Base-by-base conservation (phyloP, 192 early-diverging fungal genomes). In the Backusella mclennaniae region DNA sequence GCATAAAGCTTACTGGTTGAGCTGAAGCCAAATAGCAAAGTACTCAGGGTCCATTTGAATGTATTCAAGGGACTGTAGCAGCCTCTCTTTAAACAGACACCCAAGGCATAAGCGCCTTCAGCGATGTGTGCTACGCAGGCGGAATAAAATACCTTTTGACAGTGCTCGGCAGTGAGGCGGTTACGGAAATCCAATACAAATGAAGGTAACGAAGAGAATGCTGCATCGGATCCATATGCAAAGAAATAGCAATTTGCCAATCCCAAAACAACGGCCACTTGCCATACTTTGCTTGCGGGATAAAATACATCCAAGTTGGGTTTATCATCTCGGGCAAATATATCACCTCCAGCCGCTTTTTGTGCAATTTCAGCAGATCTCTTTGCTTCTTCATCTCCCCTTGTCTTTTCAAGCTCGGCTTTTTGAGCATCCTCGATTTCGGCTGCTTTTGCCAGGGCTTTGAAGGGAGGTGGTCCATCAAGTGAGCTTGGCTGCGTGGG, bases 401-500 rank as follows among this genome's bases (percentile, higher is more conserved):
- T n/a, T 69, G 31, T 29, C 15, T 41, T 52, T 31, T 63, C 71
- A 31, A 33, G 29, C 5, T 73, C 59, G 70, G 68, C 52, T 29
- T 70, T 19, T 33, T 77, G 49, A 33, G 78, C 70, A 29, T 73
- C 71, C 14, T 74, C 70, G 36, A 73, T 70, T 7, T 69, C 67
- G 12, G 76, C 66, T 33, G 82, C 67, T 66, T 76, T 81, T 4
- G 78, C 73, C 6, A 76, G 63, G 4, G 84, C 77, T 2, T 78
- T 67, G 17, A 78, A 44, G 12, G 85, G 76, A 1, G 83, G 85
- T 36, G 85, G 85, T 6, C 78, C 73, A 21, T 72, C 53, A 19
- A 82, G 74, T 12, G 83, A 81, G 73, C 80, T 74, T 73, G 78
- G 77, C 74, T 85, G 69, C 33, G 14, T n/a, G 9, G 72, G 17